These are phyloP conservation scores for Neonothopanus nambi DNA, from an alignment of 1,284 basidiomycete genomes.

Conservation along the genomic window DNA sequence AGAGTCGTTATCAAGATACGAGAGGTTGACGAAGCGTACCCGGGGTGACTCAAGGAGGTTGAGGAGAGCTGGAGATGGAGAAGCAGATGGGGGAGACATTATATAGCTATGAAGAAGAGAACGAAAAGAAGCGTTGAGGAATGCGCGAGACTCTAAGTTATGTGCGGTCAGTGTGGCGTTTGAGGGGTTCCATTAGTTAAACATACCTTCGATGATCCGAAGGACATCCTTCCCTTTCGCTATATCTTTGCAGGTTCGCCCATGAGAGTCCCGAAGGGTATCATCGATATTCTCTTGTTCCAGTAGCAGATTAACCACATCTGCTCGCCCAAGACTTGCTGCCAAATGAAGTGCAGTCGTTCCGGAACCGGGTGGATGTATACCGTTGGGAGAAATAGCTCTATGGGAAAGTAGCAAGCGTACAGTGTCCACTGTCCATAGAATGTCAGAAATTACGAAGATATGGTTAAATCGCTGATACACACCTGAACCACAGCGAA, in stretches of 20 bases:
- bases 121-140: constrained; percentile 77
- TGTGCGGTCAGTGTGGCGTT: not conserved
- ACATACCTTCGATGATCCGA: constrained; percentile 74
- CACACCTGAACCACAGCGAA: constrained; percentile 81
- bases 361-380: constrained; percentile 68
- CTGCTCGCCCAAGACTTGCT: constrained; percentile 76
- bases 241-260: constrained; percentile 74
- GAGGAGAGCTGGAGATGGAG: constrained; percentile 53
- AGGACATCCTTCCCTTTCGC: constrained; percentile 72
- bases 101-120: constrained; percentile 75
- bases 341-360: constrained; percentile 90
- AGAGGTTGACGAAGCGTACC: constrained; percentile 60
- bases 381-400: constrained; percentile 75
- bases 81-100: constrained; percentile 49
- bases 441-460: constrained; percentile 3
- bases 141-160: constrained; percentile 72
- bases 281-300: constrained; percentile 85
- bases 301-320: constrained; percentile 75
- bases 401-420: constrained; percentile 72
- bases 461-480: constrained; percentile 16
- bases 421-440: constrained; percentile 58
- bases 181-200: not conserved
- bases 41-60: constrained; percentile 64
- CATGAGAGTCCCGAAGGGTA: constrained; percentile 69
- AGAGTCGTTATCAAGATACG: constrained; percentile 74